phyloP scores from a whole-genome alignment of 2,329 filamentous ascomycete species.

The Falciphora oryzae region DNA sequence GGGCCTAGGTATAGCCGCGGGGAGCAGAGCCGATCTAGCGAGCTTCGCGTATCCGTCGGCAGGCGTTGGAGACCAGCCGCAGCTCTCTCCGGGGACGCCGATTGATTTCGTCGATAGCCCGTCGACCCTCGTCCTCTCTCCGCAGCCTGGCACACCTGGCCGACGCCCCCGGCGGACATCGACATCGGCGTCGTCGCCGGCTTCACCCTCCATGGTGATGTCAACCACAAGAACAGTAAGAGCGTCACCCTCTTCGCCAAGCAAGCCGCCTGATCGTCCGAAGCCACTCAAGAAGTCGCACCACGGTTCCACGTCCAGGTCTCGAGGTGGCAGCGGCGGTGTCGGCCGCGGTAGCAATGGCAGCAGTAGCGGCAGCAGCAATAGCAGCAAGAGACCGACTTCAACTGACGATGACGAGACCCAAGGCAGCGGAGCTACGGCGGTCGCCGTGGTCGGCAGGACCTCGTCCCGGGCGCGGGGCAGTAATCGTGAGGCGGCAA shows the following conservation, averaged over 20 bases:
- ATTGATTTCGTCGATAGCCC: not conserved
- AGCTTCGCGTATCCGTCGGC: not conserved
- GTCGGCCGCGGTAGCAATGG: not conserved
- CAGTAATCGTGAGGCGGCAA: conserved; percentile 5
- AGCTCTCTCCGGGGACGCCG: not conserved
- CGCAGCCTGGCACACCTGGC: not conserved
- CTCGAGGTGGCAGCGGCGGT: not conserved
- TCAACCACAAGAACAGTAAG: not conserved
- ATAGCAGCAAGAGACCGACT: not conserved
- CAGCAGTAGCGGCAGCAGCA: not conserved
- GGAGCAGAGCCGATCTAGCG: not conserved
- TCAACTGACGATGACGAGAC: not conserved
- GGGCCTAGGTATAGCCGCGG: not conserved
- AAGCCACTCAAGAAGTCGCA: not conserved
- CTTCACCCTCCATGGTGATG: not conserved
- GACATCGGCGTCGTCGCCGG: not conserved
- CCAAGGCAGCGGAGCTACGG: too few relatives aligned
- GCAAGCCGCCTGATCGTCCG: too few relatives aligned
- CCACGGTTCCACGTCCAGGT: too few relatives aligned
- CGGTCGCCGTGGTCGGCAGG: not conserved
- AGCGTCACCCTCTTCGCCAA: not conserved
- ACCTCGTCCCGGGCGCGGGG: not conserved
- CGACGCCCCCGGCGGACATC: not conserved
- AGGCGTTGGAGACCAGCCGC: not conserved
- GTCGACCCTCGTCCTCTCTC: not conserved